Base-by-base conservation (phyloP, 164 flowering plant species). In the grape (Vitis vinifera) region DNA sequence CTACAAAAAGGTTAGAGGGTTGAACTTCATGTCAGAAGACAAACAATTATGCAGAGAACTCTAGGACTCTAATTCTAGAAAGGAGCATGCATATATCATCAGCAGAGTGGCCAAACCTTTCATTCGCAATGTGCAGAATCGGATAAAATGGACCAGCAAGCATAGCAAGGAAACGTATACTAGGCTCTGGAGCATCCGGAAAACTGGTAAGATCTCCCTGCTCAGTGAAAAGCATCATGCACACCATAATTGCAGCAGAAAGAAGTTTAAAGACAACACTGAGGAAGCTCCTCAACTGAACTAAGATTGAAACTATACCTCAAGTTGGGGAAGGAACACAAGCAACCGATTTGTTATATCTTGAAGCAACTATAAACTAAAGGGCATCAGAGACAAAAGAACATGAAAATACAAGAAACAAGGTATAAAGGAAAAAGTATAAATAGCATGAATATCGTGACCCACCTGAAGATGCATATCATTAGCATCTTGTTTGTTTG, bases 101-200 rank as follows among this genome's bases (percentile, higher is more conserved):
- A 67, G 48, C 15, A 14, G n/a, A 15, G 55, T 9, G 10, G 29
- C 80, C 83, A 50, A 62, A 94, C 98, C 96, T 90, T 76, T 91
- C 96, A 71, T 76, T 85, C 59, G 84, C 86, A 74, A 88, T 62
- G 49, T 77, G 79, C 70, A 94, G 91, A 71, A 94, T 88, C 31
- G 98, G 98, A 81, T 94, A 91, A 69, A 87, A 89, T 58, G 97
- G 97, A 71, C 97, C 97, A 63, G 91, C 85, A 79, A 94, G 94
- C 96, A 94, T 91, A 4, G 97, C 94, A 70, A 94, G 89, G 81
- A 90, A 91, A 68, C 90, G 92, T 7, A 83, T 63, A 71, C 63
- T 85, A 66, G 85, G 62, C 62, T 94, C 96, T 51, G 92, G 69
- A 72, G 82, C 86, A 75, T 94, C 97, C 51, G 83, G 50, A 76